These are phyloP conservation scores for Daldinia concentrica DNA, from an alignment of 495 filamentous ascomycete species.

Conservation along the genomic window DNA sequence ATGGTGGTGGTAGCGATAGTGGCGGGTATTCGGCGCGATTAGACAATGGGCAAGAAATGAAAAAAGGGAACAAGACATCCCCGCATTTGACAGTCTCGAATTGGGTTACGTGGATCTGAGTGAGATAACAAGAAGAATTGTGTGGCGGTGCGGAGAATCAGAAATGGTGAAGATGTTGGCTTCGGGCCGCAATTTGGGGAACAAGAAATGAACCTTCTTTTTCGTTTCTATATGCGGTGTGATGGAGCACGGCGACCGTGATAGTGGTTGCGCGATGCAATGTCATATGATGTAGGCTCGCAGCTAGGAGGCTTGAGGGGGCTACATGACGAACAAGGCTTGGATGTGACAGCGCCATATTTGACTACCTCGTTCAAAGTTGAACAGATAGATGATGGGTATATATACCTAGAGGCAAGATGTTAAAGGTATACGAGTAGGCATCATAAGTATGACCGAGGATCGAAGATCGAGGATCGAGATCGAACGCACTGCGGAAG, in stretches of 20 bases:
- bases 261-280: slow-evolving; percentile 22
- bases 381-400: neutral
- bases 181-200: neutral
- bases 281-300: slow-evolving; percentile 16
- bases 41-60: neutral
- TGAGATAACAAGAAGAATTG: neutral
- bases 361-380: neutral
- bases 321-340: slow-evolving; percentile 13
- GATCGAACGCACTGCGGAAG: neutral
- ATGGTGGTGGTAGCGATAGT: neutral
- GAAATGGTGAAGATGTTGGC: neutral
- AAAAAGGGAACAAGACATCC: neutral
- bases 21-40: neutral
- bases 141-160: slow-evolving; percentile 22
- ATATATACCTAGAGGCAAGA: neutral
- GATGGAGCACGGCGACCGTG: slow-evolving; percentile 16
- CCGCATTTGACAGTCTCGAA: slow-evolving; percentile 12
- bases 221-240: slow-evolving; percentile 16
- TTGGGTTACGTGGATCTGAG: slow-evolving; percentile 20
- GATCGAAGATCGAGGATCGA: neutral
- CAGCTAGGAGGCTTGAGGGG: slow-evolving; percentile 5
- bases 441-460: neutral
- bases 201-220: neutral
- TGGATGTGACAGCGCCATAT: neutral
- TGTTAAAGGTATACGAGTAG: neutral